Evolutionary conservation across 148 eudicot species (phyloP), one percentile per base, ranked within the genome.

Genomic region (Agrostemma githago): DNA sequence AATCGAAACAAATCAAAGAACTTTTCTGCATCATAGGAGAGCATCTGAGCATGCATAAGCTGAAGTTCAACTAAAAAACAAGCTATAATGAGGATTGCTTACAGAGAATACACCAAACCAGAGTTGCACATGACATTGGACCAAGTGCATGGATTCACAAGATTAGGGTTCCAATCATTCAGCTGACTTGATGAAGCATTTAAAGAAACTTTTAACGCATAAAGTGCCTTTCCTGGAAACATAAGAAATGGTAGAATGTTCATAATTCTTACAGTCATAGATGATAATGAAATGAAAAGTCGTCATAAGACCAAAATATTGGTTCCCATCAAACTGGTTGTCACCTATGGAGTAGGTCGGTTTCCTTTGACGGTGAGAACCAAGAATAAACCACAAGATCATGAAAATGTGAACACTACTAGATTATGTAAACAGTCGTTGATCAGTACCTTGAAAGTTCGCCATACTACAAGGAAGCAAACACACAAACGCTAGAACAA

Each of bases 61-160:
- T 62, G 6, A 4, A 17, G 51, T 61, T 54, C 1, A 76, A 58
- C 41, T 14, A 38, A n/a, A 66, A 65, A 14, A 40, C 51, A 68
- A 71, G 41, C 62, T 15, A 65, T 19, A 62, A 26, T 26, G 34
- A 26, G n/a, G 17, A 40, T 59, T 68, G 80, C 96, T 83, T 84
- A 94, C 98, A 94, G 82, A 78, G 88, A 75, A 58, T 74, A 58
- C 76, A 94, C 98, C 76, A 54, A 46, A 71, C 73, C 73, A 19
- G 56, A 0, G 72, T 88, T 88, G 75, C 97, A 92, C 62, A 44
- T 84, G 79, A 95, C 83, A 82, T 89, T 87, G 70, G 96, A 80
- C 98, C 97, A 92, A 76, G 89, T 88, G 84, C 98, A 95, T 2
- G 98, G 98, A 73, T 78, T 85, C 39, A 92, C 94, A 82, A 78